A percentile compares a stretch with the other conserved stretches of the same genome.
These are phyloP conservation scores for Fusarium xyrophilum DNA, from an alignment of 2,329 filamentous ascomycete species.

Conservation along the genomic window DNA sequence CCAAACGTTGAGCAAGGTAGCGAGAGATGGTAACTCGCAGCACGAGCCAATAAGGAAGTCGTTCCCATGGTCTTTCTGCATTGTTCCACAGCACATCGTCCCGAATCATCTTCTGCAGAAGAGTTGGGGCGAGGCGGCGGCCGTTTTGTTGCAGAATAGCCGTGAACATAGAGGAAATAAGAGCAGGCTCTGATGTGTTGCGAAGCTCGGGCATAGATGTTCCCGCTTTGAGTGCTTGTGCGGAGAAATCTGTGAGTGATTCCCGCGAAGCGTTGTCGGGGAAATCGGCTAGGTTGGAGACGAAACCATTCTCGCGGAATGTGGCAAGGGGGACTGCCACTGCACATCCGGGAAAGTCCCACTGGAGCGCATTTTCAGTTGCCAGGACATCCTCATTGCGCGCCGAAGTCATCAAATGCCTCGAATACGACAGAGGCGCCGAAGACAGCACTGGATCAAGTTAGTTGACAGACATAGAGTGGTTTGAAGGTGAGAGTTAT, in stretches of 20 bases:
- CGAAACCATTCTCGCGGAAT: conserved; percentile 37
- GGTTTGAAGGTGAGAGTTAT: background rate
- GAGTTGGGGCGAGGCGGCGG: conserved; percentile 42
- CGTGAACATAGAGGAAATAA: conserved; percentile 68
- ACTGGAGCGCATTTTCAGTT: conserved; percentile 58
- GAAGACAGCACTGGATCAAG: conserved; percentile 30
- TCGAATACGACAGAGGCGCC: conserved; percentile 53
- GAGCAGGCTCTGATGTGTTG: conserved; percentile 63
- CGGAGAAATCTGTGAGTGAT: conserved; percentile 60
- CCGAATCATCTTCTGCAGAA: conserved; percentile 63
- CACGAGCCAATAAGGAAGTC: conserved; percentile 68
- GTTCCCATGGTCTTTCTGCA: conserved; percentile 65
- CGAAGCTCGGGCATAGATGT: conserved; percentile 59
- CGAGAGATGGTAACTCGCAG: conserved; percentile 66
- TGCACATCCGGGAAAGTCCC: conserved; percentile 65
- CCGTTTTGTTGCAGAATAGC: conserved; percentile 66
- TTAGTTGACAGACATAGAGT: background rate
- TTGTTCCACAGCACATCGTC: conserved; percentile 65
- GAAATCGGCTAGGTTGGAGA: conserved; percentile 54
- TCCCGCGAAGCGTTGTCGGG: conserved; percentile 64
- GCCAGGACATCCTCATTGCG: conserved; percentile 59
- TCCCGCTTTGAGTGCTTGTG: conserved; percentile 60
- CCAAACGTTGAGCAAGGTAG: conserved; percentile 51
- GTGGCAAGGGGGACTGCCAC: conserved; percentile 53
- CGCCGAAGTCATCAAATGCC: conserved; percentile 66